Conservation (phyloP, 164 flowering plant species). For the Berberis thunbergii region DNA sequence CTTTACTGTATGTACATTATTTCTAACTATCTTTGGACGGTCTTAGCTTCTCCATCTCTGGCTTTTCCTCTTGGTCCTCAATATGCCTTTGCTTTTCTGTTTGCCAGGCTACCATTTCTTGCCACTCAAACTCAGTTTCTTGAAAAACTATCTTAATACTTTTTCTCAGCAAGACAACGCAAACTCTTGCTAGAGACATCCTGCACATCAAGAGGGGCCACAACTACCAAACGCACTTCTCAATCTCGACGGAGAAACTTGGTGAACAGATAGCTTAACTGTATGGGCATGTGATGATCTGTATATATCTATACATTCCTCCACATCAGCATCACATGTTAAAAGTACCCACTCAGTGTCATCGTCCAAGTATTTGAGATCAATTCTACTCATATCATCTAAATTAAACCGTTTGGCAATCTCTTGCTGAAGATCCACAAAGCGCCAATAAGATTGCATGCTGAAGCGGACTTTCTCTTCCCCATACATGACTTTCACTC, state of each 20-base stretch:
- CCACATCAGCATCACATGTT: constrained; percentile 78
- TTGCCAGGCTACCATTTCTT: no score
- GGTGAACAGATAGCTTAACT: constrained; percentile 40
- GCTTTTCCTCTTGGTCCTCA: no score
- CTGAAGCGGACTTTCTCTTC: constrained; percentile 67
- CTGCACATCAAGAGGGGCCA: constrained; percentile 13
- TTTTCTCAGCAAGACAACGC: not conserved
- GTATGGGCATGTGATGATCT: constrained; percentile 31
- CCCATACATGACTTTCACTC: constrained; percentile 58
- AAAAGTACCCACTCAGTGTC: constrained; percentile 85
- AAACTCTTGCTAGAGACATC: not conserved
- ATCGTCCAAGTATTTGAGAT: constrained; percentile 77
- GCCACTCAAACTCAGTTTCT: no score
- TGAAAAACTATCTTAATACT: no score
- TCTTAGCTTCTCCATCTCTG: no score
- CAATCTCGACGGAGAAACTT: constrained; percentile 16
- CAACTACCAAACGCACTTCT: constrained; percentile 29
- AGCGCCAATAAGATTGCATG: constrained; percentile 45
- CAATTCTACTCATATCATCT: constrained; percentile 30
- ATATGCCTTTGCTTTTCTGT: no score
- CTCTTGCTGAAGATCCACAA: constrained; percentile 48
- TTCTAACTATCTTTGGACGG: no score
- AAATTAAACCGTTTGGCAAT: constrained; percentile 50
- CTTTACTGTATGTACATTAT: no score
- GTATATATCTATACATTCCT: constrained; percentile 61